Conservation (phyloP, 768 basidiomycete species). For the Melanogaster broomeanus region DNA sequence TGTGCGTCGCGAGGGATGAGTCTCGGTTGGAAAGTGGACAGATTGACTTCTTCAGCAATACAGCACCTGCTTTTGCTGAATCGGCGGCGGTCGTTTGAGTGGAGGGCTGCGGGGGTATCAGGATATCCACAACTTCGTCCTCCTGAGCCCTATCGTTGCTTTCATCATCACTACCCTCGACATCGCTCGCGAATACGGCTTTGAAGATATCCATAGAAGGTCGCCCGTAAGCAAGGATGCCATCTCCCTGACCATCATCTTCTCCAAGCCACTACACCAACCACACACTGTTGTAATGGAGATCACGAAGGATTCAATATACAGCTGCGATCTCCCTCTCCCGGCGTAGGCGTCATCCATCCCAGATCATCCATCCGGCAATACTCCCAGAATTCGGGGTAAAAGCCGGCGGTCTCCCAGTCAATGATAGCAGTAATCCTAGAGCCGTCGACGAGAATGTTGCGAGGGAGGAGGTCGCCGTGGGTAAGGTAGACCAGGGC, state of each 20-base stretch:
- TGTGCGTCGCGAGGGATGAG: constrained; percentile 62
- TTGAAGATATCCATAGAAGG: constrained; percentile 95
- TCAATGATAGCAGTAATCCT: no score
- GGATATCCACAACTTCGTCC: constrained; percentile 4
- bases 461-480: no score
- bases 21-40: constrained; percentile 83
- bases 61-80: neutral
- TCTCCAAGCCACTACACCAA: constrained; percentile 93
- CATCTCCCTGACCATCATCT: constrained; percentile 85
- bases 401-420: no score
- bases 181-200: constrained; percentile 95
- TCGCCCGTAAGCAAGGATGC: constrained; percentile 84
- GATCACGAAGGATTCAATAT: no score
- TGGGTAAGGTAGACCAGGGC: no score
- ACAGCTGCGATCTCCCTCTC: no score
- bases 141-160: constrained; percentile 24
- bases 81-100: neutral
- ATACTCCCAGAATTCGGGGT: no score
- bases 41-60: constrained; percentile 43
- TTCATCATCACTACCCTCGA: constrained; percentile 83
- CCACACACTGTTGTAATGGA: no score
- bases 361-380: no score
- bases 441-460: no score
- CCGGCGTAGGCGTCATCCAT: no score
- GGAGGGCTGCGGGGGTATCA: constrained; percentile 12